These are phyloP conservation scores for Penicillium simplicissimum DNA, from an alignment of 495 filamentous ascomycete species.

Conservation along the genomic window DNA sequence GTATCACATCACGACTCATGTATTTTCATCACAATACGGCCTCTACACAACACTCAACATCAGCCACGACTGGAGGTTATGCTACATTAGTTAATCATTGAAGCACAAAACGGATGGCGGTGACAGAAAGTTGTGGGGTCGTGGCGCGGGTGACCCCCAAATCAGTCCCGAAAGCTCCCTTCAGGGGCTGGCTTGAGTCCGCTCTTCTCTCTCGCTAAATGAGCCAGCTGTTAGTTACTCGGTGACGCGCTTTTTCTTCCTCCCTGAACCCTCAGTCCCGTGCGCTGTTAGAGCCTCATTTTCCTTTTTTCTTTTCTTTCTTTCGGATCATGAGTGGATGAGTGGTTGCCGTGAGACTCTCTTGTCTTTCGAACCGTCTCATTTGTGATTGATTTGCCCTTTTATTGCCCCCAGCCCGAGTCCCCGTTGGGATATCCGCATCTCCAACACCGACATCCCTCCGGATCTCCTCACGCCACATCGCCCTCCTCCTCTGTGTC, in stretches of 20 bases:
- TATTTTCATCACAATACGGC: too few species aligned
- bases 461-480: conserved; percentile 4
- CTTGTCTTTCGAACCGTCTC: conserved; percentile 32
- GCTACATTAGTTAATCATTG: too few species aligned
- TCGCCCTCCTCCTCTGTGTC: conserved; percentile 6
- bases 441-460: conserved; percentile 1
- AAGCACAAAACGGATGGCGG: conserved; percentile 23
- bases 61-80: too few species aligned
- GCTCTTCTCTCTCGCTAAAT: conserved; percentile 39
- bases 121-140: conserved; percentile 35
- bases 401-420: conserved; percentile 3
- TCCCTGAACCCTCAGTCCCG: not conserved
- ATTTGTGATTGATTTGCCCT: conserved; percentile 21
- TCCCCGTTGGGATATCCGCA: conserved; percentile 12
- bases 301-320: conserved; percentile 18
- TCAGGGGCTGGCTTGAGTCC: conserved; percentile 34
- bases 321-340: conserved; percentile 33
- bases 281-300: not conserved
- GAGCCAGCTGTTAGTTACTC: conserved; percentile 37
- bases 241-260: conserved; percentile 22
- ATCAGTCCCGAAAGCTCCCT: conserved; percentile 36
- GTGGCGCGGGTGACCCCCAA: conserved; percentile 38
- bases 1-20: too few species aligned
- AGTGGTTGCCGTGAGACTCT: conserved; percentile 30
- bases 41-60: not conserved